phyloP scores from a whole-genome alignment of 768 basidiomycete species.

The Sarcomyxa edulis region DNA sequence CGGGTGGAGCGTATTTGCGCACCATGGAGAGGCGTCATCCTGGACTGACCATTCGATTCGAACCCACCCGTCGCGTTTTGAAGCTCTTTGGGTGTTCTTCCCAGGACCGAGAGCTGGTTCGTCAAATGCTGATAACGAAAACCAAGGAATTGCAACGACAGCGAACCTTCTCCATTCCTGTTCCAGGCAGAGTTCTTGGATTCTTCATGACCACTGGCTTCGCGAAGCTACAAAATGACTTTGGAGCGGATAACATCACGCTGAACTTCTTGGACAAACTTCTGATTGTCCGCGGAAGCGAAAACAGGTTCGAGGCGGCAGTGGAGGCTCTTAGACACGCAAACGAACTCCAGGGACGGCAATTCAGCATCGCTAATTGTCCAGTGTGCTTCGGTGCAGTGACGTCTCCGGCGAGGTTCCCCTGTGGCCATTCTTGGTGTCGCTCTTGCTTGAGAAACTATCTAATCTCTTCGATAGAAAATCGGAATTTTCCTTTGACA shows the following conservation, averaged over 20 bases:
- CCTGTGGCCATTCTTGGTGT: constrained; percentile 70
- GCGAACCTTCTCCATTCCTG: constrained; percentile 35
- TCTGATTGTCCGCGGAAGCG: constrained; percentile 54
- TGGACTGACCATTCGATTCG: constrained; percentile 38
- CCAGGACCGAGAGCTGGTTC: constrained; percentile 31
- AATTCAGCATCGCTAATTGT: constrained; percentile 30
- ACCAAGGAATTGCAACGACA: constrained; percentile 36
- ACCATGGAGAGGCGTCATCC: constrained; percentile 32
- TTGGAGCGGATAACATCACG: constrained; percentile 54
- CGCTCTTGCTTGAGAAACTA: constrained; percentile 55
- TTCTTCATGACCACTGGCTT: constrained; percentile 44
- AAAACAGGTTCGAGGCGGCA: constrained; percentile 36
- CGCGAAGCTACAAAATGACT: constrained; percentile 33
- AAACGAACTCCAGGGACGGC: constrained; percentile 17
- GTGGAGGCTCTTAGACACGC: constrained; percentile 32
- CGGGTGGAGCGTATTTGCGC: constrained; percentile 40
- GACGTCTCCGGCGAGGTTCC: constrained; percentile 43
- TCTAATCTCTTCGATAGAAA: constrained; percentile 50
- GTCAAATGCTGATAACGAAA: constrained; percentile 41
- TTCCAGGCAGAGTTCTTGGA: constrained; percentile 41
- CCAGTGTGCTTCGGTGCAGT: constrained; percentile 68
- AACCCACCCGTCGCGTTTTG: constrained; percentile 36
- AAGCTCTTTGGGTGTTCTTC: constrained; percentile 53
- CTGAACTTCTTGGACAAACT: constrained; percentile 37
- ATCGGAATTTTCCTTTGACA: constrained; percentile 60